Evolutionary conservation across 2,329 filamentous ascomycete genomes (phyloP).

Genomic region (Catunica adiposa): DNA sequence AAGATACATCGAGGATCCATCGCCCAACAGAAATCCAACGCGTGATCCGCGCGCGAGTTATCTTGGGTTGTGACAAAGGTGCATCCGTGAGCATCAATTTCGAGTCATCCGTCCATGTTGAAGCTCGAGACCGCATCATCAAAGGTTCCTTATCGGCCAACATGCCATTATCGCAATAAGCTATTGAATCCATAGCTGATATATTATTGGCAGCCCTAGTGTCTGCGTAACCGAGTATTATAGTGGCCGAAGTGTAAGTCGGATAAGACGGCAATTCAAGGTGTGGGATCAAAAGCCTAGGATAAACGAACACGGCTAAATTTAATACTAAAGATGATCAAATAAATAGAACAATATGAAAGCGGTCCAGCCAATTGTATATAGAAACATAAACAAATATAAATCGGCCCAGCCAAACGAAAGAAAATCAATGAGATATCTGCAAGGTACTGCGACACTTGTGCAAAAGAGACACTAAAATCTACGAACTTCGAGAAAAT

Average conservation of each 20-base stretch:
- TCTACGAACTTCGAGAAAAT: background rate
- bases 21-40: background rate
- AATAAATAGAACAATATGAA: background rate
- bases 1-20: slow-evolving; percentile 1
- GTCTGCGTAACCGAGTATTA: too few species aligned
- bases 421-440: background rate
- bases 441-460: background rate
- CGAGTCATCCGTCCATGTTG: background rate
- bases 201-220: background rate
- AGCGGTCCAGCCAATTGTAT: background rate
- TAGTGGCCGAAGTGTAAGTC: background rate
- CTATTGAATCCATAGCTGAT: background rate
- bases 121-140: background rate
- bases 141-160: background rate
- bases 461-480: background rate
- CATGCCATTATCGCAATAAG: background rate
- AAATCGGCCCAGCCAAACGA: background rate
- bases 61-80: background rate
- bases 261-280: background rate
- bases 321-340: background rate
- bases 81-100: background rate
- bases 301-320: background rate
- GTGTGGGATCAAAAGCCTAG: background rate
- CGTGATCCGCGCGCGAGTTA: background rate
- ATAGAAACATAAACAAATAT: background rate